A percentile compares a stretch with the other conserved stretches of the same genome.
Evolutionary conservation across 495 filamentous ascomycete genomes (phyloP).

Genomic region (Tuber melanosporum): DNA sequence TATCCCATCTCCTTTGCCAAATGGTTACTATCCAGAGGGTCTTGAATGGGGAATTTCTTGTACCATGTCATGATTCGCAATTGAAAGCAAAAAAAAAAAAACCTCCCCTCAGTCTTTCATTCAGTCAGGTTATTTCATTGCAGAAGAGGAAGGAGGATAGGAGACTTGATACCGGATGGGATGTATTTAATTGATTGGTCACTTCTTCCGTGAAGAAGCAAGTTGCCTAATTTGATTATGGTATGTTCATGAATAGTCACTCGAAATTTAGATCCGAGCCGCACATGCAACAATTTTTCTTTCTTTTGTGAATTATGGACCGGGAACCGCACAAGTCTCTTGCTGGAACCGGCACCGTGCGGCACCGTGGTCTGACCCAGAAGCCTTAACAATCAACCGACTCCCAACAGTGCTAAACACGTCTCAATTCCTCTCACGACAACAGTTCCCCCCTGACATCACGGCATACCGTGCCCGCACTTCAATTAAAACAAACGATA

Average conservation of each 20-base stretch:
- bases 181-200: background rate
- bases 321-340: background rate
- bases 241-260: background rate
- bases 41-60: background rate
- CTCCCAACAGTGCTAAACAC: background rate
- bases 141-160: background rate
- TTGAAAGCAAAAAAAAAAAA: background rate
- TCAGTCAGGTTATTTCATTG: background rate
- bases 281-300: background rate
- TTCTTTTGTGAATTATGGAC: background rate
- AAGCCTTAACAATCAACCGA: background rate
- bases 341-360: background rate
- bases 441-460: background rate
- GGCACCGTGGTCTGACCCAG: background rate
- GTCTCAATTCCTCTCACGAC: conserved; percentile 1
- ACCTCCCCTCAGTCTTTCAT: background rate
- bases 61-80: background rate
- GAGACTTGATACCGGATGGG: background rate
- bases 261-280: conserved; percentile 2
- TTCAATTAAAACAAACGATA: background rate
- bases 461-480: background rate
- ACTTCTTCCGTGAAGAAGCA: conserved; percentile 2
- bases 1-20: background rate
- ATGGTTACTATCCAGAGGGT: background rate
- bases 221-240: background rate